Evolutionary conservation across 352 stramenopile genomes (phyloP).

Genomic region (Elongisporangium senticosum): DNA sequence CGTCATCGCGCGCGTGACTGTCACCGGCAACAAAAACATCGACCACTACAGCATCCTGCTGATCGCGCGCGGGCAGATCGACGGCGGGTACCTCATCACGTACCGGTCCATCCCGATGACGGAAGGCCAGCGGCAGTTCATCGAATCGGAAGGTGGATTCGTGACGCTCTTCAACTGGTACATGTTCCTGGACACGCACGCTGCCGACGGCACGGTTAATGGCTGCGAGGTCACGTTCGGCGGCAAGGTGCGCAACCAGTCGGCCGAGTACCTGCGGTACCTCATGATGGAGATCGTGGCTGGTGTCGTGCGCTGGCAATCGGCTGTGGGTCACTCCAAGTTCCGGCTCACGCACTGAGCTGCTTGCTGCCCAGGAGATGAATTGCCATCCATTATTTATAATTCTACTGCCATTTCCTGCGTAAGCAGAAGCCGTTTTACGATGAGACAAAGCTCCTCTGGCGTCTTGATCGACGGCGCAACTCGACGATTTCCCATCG

Average conservation of each 20-base stretch:
- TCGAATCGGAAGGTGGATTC: constrained; percentile 42
- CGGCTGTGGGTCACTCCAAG: constrained; percentile 48
- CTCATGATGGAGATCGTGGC: constrained; percentile 62
- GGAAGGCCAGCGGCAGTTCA: constrained; percentile 31
- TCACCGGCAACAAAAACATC: constrained; percentile 23
- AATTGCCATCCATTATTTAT: too few species aligned
- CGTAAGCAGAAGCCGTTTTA: too few species aligned
- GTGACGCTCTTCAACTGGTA: constrained; percentile 73
- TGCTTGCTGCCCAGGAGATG: too few species aligned
- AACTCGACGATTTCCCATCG: too few species aligned
- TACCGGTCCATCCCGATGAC: constrained; percentile 61
- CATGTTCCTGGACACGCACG: constrained; percentile 52
- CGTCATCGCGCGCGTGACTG: constrained; percentile 45
- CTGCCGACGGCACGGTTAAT: constrained; percentile 6
- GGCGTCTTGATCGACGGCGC: not conserved
- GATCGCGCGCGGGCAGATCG: constrained; percentile 53
- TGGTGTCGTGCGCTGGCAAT: constrained; percentile 61
- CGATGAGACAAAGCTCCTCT: too few species aligned
- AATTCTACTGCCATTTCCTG: not conserved
- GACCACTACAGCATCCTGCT: constrained; percentile 50
- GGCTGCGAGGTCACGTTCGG: constrained; percentile 66
- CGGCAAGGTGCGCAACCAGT: constrained; percentile 40
- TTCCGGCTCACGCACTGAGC: constrained; percentile 28
- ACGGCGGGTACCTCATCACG: constrained; percentile 58
- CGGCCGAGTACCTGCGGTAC: constrained; percentile 50